Percentiles rank a stretch among this genome's conserved stretches.
Conservation (phyloP, 495 filamentous ascomycete genomes). For the Lasiosphaeria miniovina region DNA sequence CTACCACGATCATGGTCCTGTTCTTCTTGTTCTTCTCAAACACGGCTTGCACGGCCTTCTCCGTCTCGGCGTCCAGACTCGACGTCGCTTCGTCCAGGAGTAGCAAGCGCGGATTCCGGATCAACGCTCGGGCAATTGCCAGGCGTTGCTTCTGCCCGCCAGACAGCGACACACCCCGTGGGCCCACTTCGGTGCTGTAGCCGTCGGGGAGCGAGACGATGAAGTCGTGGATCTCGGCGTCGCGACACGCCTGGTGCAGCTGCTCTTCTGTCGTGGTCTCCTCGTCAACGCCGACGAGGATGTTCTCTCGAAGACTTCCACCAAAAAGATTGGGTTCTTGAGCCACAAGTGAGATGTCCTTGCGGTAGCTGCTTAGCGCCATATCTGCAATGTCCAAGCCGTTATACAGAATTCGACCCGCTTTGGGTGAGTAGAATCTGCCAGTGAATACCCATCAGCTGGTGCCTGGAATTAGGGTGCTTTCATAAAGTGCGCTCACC, state of each 20-base stretch:
- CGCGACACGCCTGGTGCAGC: conserved; percentile 47
- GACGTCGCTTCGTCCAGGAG: conserved; percentile 81
- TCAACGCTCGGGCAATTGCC: conserved; percentile 71
- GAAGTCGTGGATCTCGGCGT: conserved; percentile 59
- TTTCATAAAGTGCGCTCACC: conserved; percentile 19
- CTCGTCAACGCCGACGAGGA: conserved; percentile 51
- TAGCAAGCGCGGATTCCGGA: conserved; percentile 68
- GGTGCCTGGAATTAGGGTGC: too few species aligned
- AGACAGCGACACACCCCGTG: conserved; percentile 62
- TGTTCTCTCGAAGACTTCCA: conserved; percentile 60
- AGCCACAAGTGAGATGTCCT: conserved; percentile 52
- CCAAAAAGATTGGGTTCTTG: conserved; percentile 60
- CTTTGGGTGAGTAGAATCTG: conserved; percentile 54
- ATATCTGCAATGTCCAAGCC: conserved; percentile 45
- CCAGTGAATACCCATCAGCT: not conserved
- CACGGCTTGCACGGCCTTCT: conserved; percentile 68
- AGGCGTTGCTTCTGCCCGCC: conserved; percentile 79
- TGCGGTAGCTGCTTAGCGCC: conserved; percentile 51
- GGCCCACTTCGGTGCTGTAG: conserved; percentile 61
- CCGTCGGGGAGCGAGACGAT: conserved; percentile 56
- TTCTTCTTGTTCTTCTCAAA: conserved; percentile 62
- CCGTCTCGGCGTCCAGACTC: conserved; percentile 71
- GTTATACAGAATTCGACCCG: conserved; percentile 50
- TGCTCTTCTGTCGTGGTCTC: conserved; percentile 38
- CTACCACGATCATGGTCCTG: conserved; percentile 74